These are phyloP conservation scores for Lentinula boryana DNA, from an alignment of 768 basidiomycete genomes.

Conservation along the genomic window DNA sequence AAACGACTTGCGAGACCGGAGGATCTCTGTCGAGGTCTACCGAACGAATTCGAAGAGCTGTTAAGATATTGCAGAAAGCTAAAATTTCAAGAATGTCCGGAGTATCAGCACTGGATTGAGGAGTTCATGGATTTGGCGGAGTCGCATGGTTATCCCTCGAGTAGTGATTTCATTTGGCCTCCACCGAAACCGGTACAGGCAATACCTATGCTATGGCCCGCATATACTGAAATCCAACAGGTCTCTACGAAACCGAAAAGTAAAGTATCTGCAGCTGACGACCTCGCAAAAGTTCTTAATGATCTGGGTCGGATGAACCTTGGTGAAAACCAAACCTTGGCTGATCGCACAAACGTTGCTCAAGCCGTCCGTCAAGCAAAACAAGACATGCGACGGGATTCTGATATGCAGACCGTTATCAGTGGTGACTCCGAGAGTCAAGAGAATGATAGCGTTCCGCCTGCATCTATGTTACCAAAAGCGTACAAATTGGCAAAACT, in stretches of 20 bases:
- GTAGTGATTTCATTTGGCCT: slow-evolving; percentile 68
- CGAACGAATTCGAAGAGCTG: slow-evolving; percentile 71
- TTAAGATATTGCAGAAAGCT: slow-evolving; percentile 65
- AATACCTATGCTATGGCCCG: neutral
- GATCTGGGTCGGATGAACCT: slow-evolving; percentile 57
- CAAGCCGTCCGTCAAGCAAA: slow-evolving; percentile 30
- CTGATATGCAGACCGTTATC: slow-evolving; percentile 33
- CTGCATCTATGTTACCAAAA: slow-evolving; percentile 37
- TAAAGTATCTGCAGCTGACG: slow-evolving; percentile 32
- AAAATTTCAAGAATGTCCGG: slow-evolving; percentile 61
- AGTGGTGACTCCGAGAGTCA: slow-evolving; percentile 27
- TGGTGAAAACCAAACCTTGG: slow-evolving; percentile 42
- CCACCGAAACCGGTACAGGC: slow-evolving; percentile 21
- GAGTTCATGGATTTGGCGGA: slow-evolving; percentile 58
- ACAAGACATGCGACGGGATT: slow-evolving; percentile 21
- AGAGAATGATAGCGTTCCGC: slow-evolving; percentile 12
- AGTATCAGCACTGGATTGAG: slow-evolving; percentile 61
- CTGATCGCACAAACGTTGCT: slow-evolving; percentile 43
- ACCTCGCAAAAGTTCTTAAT: slow-evolving; percentile 51
- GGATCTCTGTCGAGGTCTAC: slow-evolving; percentile 62
- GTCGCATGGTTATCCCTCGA: slow-evolving; percentile 50
- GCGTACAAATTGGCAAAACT: slow-evolving; percentile 48
- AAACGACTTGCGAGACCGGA: slow-evolving; percentile 59
- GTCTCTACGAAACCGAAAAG: slow-evolving; percentile 25
- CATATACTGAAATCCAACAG: slow-evolving; percentile 9